A percentile compares a stretch with the other conserved stretches of the same genome.
phyloP scores from a whole-genome alignment of 2,329 filamentous ascomycete genomes.

The Diaporthe capsici region DNA sequence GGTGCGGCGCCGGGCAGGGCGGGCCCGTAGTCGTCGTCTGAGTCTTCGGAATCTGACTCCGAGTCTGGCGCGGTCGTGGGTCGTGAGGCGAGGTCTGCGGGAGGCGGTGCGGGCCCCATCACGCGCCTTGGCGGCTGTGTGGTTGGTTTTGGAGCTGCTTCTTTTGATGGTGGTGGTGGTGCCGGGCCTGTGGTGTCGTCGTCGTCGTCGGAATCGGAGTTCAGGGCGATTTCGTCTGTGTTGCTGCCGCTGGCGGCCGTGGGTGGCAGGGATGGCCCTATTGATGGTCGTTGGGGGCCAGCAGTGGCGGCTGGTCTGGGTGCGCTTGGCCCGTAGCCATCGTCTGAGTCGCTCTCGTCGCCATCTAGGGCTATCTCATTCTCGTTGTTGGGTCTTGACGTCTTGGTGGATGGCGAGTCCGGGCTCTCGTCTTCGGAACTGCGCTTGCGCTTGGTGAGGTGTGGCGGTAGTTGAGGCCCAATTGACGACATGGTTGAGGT shows the following conservation, averaged over 20 bases:
- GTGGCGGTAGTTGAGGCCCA: constrained; percentile 78
- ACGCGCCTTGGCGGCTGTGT: constrained; percentile 46
- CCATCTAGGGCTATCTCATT: constrained; percentile 63
- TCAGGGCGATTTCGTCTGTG: constrained; percentile 55
- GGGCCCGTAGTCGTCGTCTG: constrained; percentile 71
- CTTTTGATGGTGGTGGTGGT: constrained; percentile 37
- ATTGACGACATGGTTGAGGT: constrained; percentile 72
- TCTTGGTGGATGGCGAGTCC: constrained; percentile 61
- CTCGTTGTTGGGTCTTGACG: constrained; percentile 61
- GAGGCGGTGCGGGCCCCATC: constrained; percentile 60
- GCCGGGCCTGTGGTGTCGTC: constrained; percentile 50
- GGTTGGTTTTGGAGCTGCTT: background rate
- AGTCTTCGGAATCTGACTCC: constrained; percentile 46
- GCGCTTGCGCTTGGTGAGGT: constrained; percentile 75
- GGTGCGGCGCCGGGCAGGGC: constrained; percentile 64
- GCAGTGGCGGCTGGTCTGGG: constrained; percentile 42
- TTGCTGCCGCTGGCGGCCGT: constrained; percentile 44
- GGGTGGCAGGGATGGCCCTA: constrained; percentile 47
- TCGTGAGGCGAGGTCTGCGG: constrained; percentile 56
- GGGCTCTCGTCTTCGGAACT: constrained; percentile 57
- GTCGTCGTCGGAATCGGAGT: constrained; percentile 53
- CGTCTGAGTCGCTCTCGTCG: constrained; percentile 54
- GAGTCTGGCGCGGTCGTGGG: constrained; percentile 48
- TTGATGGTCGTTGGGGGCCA: constrained; percentile 42
- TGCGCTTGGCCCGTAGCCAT: constrained; percentile 58